Conservation (phyloP, 1,284 basidiomycete genomes). For the Sporisorium reilianum region DNA sequence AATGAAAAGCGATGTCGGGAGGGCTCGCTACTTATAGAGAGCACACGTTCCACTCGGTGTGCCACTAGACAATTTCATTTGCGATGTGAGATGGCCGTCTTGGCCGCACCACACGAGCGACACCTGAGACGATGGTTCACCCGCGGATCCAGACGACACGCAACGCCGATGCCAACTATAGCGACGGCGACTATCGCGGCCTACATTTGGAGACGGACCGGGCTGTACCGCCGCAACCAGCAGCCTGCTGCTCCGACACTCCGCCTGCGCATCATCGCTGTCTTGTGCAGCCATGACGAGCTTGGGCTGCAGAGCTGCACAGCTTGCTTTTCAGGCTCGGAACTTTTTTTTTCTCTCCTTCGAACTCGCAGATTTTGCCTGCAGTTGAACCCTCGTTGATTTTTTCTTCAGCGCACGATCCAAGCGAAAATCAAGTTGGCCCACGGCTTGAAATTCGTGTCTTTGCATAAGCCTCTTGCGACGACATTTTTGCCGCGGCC, state of each 20-base stretch:
- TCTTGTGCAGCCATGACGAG: constrained; percentile 35
- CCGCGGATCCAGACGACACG: constrained; percentile 32
- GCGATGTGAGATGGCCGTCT: too few relatives aligned
- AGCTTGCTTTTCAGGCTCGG: background rate
- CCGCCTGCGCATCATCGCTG: background rate
- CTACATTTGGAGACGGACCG: background rate
- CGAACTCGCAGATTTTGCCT: background rate
- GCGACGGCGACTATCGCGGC: constrained; percentile 3
- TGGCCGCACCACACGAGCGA: background rate
- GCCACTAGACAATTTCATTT: background rate
- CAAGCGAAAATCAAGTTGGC: constrained; percentile 4
- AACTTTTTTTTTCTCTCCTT: constrained; percentile 7
- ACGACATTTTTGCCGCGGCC: constrained; percentile 15
- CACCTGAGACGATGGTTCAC: constrained; percentile 26
- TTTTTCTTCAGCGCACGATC: constrained; percentile 2
- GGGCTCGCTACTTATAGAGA: constrained; percentile 15
- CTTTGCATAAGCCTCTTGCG: background rate
- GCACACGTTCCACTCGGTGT: background rate
- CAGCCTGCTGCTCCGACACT: background rate
- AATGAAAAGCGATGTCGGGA: too few relatives aligned
- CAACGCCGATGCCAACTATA: constrained; percentile 1
- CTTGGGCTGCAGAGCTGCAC: background rate
- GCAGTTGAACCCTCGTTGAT: constrained; percentile 17
- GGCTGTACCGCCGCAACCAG: background rate
- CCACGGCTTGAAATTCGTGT: constrained; percentile 29